phyloP scores from a whole-genome alignment of 139 green algal species.

The Tetraselmis chui region DNA sequence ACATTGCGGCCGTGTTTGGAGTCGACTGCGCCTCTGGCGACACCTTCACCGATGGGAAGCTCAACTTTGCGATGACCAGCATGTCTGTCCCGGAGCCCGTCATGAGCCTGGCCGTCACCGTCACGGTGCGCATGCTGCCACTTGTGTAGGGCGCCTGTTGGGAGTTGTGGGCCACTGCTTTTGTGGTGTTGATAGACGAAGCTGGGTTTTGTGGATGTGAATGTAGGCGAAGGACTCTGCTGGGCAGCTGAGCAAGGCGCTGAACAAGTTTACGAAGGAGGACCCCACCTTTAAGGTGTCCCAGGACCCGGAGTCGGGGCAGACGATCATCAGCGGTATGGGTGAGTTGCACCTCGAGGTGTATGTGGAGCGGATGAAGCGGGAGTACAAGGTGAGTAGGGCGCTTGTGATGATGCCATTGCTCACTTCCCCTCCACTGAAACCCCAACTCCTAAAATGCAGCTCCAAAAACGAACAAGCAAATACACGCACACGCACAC shows the following conservation, averaged over 20 bases:
- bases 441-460: too few relatives aligned
- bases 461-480: too few relatives aligned
- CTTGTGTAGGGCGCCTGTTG: too few relatives aligned
- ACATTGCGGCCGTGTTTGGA: slow-evolving; percentile 98
- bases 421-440: too few relatives aligned
- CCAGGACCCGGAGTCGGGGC: slow-evolving; percentile 61
- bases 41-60: slow-evolving; percentile 86
- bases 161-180: too few relatives aligned
- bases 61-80: slow-evolving; percentile 75
- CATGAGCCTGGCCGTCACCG: slow-evolving; percentile 88
- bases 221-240: slow-evolving; percentile 24
- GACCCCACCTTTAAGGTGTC: slow-evolving; percentile 94
- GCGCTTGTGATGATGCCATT: background rate
- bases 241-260: slow-evolving; percentile 28
- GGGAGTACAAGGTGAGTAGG: slow-evolving; percentile 88
- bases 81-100: slow-evolving; percentile 95
- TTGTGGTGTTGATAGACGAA: too few relatives aligned
- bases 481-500: too few relatives aligned
- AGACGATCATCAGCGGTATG: slow-evolving; percentile 93
- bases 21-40: slow-evolving; percentile 95
- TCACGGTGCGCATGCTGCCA: background rate
- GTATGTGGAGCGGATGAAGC: slow-evolving; percentile 93
- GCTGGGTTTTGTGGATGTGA: too few relatives aligned
- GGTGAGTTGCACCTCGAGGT: slow-evolving; percentile 98
- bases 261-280: slow-evolving; percentile 83